phyloP scores from a whole-genome alignment of 768 basidiomycete genomes.

The Postia placenta region DNA sequence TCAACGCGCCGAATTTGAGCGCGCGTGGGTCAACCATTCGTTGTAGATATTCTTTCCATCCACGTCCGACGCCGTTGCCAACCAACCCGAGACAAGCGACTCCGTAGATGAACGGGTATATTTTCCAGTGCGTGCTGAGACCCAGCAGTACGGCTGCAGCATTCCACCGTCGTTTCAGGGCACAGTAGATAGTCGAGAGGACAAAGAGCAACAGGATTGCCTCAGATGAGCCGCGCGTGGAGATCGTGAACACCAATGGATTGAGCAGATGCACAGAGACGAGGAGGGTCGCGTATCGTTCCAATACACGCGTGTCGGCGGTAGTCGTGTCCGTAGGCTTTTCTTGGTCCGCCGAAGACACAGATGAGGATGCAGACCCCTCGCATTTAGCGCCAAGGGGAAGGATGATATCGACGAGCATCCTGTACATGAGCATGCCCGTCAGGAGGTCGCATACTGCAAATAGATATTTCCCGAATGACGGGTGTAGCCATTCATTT shows the following conservation, averaged over 20 bases:
- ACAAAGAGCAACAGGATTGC: constrained; percentile 79
- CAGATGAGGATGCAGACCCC: background rate
- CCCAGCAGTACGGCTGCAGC: constrained; percentile 70
- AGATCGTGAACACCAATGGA: constrained; percentile 93
- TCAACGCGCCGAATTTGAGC: constrained; percentile 62
- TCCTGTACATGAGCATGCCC: constrained; percentile 61
- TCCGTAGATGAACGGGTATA: constrained; percentile 92
- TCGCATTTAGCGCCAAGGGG: constrained; percentile 15
- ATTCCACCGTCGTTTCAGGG: constrained; percentile 54
- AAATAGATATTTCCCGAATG: constrained; percentile 91
- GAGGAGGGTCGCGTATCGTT: constrained; percentile 45
- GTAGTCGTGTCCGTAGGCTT: no score
- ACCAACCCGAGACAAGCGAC: constrained; percentile 65
- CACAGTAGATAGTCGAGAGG: constrained; percentile 57
- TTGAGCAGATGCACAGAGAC: constrained; percentile 80
- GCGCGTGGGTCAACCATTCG: constrained; percentile 43
- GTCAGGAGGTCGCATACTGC: constrained; percentile 78
- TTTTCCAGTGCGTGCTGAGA: constrained; percentile 91
- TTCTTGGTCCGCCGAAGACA: background rate
- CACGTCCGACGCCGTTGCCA: constrained; percentile 17
- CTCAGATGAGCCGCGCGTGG: constrained; percentile 95
- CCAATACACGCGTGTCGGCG: background rate
- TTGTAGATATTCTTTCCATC: constrained; percentile 27
- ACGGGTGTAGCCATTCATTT: constrained; percentile 72
- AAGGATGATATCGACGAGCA: constrained; percentile 49